phyloP scores from a whole-genome alignment of 1,139 yeast genomes.

The Yamadazyma blattariae region DNA sequence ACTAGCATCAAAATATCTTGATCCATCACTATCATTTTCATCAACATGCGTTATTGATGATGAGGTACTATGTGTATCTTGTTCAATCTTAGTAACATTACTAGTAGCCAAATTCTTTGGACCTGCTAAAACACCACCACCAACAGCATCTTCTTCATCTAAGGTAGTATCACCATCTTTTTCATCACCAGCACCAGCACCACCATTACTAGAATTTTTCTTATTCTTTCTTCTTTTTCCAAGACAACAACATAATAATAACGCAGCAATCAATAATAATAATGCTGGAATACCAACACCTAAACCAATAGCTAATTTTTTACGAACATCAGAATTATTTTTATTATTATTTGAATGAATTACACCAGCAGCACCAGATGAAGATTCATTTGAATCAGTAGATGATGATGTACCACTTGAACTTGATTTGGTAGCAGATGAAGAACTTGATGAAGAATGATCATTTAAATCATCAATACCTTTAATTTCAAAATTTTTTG shows the following conservation, averaged over 20 bases:
- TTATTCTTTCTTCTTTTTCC: constrained; percentile 42
- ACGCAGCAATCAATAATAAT: constrained; percentile 42
- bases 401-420: constrained; percentile 19
- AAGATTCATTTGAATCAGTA: constrained; percentile 19
- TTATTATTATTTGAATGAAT: constrained; percentile 8
- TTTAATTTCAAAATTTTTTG: constrained; percentile 49
- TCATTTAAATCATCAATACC: constrained; percentile 43
- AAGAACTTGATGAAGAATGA: constrained; percentile 19
- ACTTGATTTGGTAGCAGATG: constrained; percentile 24
- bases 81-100: constrained; percentile 53
- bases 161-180: constrained; percentile 22
- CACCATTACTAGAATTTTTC: constrained; percentile 24
- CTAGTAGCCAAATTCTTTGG: constrained; percentile 48
- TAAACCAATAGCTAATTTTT: constrained; percentile 69
- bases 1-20: constrained; percentile 29
- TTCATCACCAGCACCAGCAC: too few species aligned
- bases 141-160: constrained; percentile 22
- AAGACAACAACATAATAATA: constrained; percentile 61
- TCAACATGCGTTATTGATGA: constrained; percentile 40
- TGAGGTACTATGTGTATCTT: constrained; percentile 25
- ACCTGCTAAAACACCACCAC: constrained; percentile 29
- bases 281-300: constrained; percentile 81
- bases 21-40: constrained; percentile 18
- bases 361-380: constrained; percentile 20
- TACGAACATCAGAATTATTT: constrained; percentile 15